Percentiles rank a stretch among this genome's conserved stretches.
Conservation (phyloP, 441 rosid species). For the Euphorbia schlechtendalii region DNA sequence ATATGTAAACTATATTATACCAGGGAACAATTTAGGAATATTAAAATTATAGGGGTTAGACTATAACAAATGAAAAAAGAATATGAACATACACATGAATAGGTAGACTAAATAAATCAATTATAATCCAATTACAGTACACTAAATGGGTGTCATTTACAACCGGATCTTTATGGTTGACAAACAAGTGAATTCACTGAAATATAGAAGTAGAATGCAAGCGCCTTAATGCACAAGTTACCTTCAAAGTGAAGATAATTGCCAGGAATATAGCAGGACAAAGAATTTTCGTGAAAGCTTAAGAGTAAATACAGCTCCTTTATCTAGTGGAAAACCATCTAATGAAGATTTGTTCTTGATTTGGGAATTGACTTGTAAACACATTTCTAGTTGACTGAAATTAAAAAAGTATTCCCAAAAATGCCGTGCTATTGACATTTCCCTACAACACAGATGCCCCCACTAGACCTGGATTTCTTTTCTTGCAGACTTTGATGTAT, state of each 20-base stretch:
- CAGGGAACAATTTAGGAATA: no score
- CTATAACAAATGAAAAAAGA: no score
- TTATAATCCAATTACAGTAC: not conserved
- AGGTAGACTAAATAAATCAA: not conserved
- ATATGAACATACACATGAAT: no score
- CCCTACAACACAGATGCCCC: not conserved
- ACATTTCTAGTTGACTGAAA: not conserved
- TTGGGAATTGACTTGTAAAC: not conserved
- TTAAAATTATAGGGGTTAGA: no score
- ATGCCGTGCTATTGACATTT: not conserved
- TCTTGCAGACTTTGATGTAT: not conserved
- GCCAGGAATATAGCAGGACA: not conserved
- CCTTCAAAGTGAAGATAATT: no score
- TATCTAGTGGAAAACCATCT: not conserved
- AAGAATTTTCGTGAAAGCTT: not conserved
- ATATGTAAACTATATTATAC: no score
- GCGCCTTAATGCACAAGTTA: not conserved
- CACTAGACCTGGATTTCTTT: not conserved
- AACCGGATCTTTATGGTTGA: not conserved
- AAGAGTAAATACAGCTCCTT: not conserved
- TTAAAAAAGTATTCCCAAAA: no score
- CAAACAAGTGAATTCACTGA: not conserved
- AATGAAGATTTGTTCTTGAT: no score
- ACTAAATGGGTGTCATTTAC: not conserved
- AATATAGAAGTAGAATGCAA: no score